Base-by-base conservation (phyloP, 164 flowering plant species). In the Kingdonia uniflora region DNA sequence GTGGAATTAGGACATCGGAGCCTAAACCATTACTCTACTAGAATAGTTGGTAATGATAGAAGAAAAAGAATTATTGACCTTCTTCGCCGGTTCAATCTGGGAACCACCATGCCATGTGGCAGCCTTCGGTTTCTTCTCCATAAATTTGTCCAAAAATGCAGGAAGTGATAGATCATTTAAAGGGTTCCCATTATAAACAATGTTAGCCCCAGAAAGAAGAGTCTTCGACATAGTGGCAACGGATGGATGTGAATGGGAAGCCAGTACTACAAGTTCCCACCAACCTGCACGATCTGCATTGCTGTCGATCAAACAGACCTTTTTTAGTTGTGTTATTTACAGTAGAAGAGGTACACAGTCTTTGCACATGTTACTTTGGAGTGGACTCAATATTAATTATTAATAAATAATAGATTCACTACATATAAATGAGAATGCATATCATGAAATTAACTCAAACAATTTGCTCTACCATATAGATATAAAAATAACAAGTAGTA, bases 101-200 rank as follows among this genome's bases (percentile, higher is more conserved):
- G 99, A 89, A 46, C 85, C 97, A 61, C 99, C 97, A 67, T 89
- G 99, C 99, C 99, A 89, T 57, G 76, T 61, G 43, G 68, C 76
- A 49, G 70, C 54, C 74, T 84, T 94, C 2, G 97, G 87, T 77
- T 94, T 94, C 78, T 94, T 87, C 66, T 89, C 99, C 97, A 89
- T 89, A 66, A 94, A 85, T 76, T 94, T 89, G 73, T 89, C 96
- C 57, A 94, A 76, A 59, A 94, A 94, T 48, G 99, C 82, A 58
- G 76, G 49, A 35, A 94, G 87, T 20, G 96, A 75, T 10, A 94
- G 68, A 58, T 94, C 99, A 53, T 66, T 80, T 33, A 94, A 67
- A 21, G 99, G 99, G 62, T 94, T 86, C 16, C 97, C 99, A 60
- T 84, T 79, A 73, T 94, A 94, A 26, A 87, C 80, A 44, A 94